Conservation (phyloP, 768 basidiomycete species). For the Rossbeevera mucosa region DNA sequence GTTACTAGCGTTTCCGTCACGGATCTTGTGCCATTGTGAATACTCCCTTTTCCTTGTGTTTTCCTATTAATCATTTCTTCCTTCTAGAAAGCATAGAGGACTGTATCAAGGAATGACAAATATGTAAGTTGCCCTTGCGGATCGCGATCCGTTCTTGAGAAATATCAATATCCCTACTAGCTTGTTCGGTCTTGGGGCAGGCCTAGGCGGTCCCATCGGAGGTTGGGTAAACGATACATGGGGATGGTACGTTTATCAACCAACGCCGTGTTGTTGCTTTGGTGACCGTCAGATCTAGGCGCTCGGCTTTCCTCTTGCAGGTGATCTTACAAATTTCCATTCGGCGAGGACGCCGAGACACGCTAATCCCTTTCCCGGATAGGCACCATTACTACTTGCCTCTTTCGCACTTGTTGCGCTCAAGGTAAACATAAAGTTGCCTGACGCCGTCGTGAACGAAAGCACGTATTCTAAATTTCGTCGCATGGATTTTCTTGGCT, state of each 20-base stretch:
- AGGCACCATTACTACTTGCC: conserved; percentile 75
- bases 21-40: conserved; percentile 86
- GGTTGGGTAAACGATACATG: conserved; percentile 83
- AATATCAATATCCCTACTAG: conserved; percentile 34
- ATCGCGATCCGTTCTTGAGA: conserved; percentile 10
- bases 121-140: conserved; percentile 47
- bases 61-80: conserved; percentile 2
- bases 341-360: background rate
- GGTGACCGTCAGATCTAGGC: conserved; percentile 46
- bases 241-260: conserved; percentile 61
- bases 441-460: conserved; percentile 61
- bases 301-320: conserved; percentile 82
- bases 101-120: conserved; percentile 91
- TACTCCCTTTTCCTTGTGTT: conserved; percentile 8
- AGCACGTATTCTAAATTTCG: conserved; percentile 57
- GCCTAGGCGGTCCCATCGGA: conserved; percentile 73
- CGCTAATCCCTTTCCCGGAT: conserved; percentile 16
- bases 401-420: conserved; percentile 65
- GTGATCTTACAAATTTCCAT: conserved; percentile 38
- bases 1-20: conserved; percentile 81
- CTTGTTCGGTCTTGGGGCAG: conserved; percentile 79
- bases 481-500: conserved; percentile 83
- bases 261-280: background rate
- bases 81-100: conserved; percentile 71
- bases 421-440: conserved; percentile 75